Evolutionary conservation across 2,329 filamentous ascomycete species (phyloP).

Genomic region (Sclerotinia trifoliorum): DNA sequence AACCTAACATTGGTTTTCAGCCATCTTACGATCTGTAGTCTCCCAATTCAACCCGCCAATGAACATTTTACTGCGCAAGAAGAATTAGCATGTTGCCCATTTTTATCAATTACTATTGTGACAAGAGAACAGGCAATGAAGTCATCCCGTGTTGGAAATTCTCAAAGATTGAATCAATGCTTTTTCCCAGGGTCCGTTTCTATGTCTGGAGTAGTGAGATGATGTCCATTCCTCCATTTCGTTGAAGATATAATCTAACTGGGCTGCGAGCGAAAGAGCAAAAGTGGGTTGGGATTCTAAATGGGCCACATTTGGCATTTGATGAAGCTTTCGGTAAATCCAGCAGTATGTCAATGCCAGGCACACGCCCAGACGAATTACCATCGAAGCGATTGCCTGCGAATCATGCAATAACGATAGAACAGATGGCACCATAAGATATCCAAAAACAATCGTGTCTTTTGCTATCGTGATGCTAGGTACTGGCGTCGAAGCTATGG

Average conservation of each 20-base stretch:
- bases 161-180: conserved; percentile 1
- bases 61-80: conserved; percentile 86
- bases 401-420: conserved; percentile 35
- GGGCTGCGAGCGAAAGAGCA: conserved; percentile 19
- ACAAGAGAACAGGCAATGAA: conserved; percentile 23
- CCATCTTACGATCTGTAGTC: conserved; percentile 81
- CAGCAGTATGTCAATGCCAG: conserved; percentile 12
- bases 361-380: conserved; percentile 16
- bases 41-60: conserved; percentile 99
- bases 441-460: conserved; percentile 46
- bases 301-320: conserved; percentile 12
- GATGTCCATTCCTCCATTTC: conserved; percentile 8
- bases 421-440: conserved; percentile 41
- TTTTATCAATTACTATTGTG: conserved; percentile 13
- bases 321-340: conserved; percentile 14
- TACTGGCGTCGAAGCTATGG: conserved; percentile 56
- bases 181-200: conserved; percentile 9
- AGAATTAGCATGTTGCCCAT: conserved; percentile 31
- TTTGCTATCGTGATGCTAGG: conserved; percentile 79
- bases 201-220: background rate
- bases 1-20: conserved; percentile 4
- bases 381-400: conserved; percentile 23
- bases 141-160: background rate
- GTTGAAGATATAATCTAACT: conserved; percentile 3
- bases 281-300: conserved; percentile 12